Percentiles rank a stretch among this genome's conserved stretches.
phyloP scores from a whole-genome alignment of 495 filamentous ascomycete species.

The Penicillium waksmanii region DNA sequence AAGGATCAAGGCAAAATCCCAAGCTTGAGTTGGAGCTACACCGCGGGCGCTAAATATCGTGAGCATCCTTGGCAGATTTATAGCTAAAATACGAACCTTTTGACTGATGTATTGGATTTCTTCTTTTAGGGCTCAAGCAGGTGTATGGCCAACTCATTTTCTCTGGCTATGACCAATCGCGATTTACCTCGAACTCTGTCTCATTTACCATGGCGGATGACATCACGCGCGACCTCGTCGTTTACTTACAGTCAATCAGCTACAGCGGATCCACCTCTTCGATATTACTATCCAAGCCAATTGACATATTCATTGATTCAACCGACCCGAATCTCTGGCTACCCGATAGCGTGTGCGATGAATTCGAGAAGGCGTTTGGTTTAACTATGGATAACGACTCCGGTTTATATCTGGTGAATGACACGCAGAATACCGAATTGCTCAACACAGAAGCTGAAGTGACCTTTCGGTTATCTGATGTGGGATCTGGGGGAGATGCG shows the following conservation, averaged over 20 bases:
- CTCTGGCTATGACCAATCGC: conserved; percentile 65
- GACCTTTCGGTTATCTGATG: conserved; percentile 60
- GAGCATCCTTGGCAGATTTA: conserved; percentile 8
- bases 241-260: conserved; percentile 56
- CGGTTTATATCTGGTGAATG: conserved; percentile 39
- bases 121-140: conserved; percentile 41
- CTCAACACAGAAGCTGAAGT: conserved; percentile 48
- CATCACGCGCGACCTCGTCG: conserved; percentile 51
- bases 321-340: conserved; percentile 72
- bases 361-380: conserved; percentile 62
- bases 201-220: conserved; percentile 51
- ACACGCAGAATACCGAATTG: conserved; percentile 50
- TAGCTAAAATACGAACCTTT: neutral
- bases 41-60: conserved; percentile 68
- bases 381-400: conserved; percentile 49
- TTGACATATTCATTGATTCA: conserved; percentile 60
- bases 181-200: conserved; percentile 58
- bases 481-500: conserved; percentile 40
- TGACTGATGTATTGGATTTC: neutral
- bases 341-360: conserved; percentile 60
- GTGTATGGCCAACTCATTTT: conserved; percentile 61
- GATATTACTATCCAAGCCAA: conserved; percentile 37
- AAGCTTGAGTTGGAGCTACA: conserved; percentile 68
- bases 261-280: conserved; percentile 42
- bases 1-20: conserved; percentile 56